Conservation (phyloP, 768 basidiomycete genomes). For the Boletus reticuloceps region DNA sequence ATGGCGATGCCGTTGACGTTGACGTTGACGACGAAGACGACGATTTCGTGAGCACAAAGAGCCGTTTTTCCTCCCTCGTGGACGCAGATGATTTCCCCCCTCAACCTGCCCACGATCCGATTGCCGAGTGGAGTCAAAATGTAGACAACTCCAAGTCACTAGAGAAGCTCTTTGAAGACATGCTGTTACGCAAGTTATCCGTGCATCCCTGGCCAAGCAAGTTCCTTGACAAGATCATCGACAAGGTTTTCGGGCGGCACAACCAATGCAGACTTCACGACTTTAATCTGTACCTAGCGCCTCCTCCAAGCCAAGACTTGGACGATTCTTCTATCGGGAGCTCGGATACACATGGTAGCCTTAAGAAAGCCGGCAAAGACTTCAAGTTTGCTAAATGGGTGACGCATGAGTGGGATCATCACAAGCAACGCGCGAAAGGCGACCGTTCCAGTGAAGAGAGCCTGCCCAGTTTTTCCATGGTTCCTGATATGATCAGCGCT, state of each 20-base stretch:
- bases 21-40: slow-evolving; percentile 31
- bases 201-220: slow-evolving; percentile 53
- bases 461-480: slow-evolving; percentile 12
- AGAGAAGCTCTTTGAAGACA: slow-evolving; percentile 57
- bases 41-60: slow-evolving; percentile 32
- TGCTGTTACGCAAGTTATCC: slow-evolving; percentile 52
- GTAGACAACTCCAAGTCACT: slow-evolving; percentile 42
- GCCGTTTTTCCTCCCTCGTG: slow-evolving; percentile 23
- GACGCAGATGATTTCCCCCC: slow-evolving; percentile 20
- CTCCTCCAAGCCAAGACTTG: slow-evolving; percentile 29
- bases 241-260: slow-evolving; percentile 50
- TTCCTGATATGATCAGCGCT: slow-evolving; percentile 31
- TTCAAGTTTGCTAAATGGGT: slow-evolving; percentile 33
- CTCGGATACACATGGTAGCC: slow-evolving; percentile 22
- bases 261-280: slow-evolving; percentile 43
- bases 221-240: slow-evolving; percentile 45
- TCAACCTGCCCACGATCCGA: slow-evolving; percentile 19
- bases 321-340: slow-evolving; percentile 22
- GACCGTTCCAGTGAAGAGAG: slow-evolving; percentile 30
- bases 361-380: slow-evolving; percentile 33
- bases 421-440: slow-evolving; percentile 17
- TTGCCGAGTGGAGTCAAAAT: slow-evolving; percentile 41
- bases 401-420: slow-evolving; percentile 33
- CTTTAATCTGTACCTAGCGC: slow-evolving; percentile 58
- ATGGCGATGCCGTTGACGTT: slow-evolving; percentile 9